Evolutionary conservation across 2,329 filamentous ascomycete species (phyloP).

Genomic region (Sarocladiaceae sp.): DNA sequence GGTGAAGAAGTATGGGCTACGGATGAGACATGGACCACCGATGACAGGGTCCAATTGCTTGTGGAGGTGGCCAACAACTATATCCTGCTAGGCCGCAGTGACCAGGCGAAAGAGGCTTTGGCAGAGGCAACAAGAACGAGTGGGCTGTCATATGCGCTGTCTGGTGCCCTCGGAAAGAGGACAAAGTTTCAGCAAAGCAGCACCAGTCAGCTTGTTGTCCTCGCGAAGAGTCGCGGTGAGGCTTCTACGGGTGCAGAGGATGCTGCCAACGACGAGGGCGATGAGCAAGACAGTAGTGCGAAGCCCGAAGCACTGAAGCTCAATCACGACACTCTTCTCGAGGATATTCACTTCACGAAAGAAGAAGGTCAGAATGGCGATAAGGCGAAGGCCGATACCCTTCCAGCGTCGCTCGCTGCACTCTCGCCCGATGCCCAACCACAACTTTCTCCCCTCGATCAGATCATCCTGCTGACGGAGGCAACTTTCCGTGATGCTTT

Average conservation of each 20-base stretch:
- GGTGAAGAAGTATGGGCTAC: slow-evolving; percentile 32
- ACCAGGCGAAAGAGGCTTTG: slow-evolving; percentile 68
- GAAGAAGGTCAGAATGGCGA: slow-evolving; percentile 36
- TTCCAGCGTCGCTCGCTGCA: slow-evolving; percentile 59
- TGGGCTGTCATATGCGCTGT: slow-evolving; percentile 77
- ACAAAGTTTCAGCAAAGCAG: slow-evolving; percentile 77
- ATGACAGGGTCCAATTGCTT: slow-evolving; percentile 65
- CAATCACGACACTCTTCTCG: slow-evolving; percentile 90
- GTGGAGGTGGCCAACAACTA: slow-evolving; percentile 80
- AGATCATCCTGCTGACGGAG: slow-evolving; percentile 85
- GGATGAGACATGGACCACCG: slow-evolving; percentile 32
- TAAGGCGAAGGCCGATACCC: slow-evolving; percentile 25
- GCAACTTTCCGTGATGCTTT: slow-evolving; percentile 84
- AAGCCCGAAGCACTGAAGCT: slow-evolving; percentile 69
- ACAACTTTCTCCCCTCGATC: slow-evolving; percentile 75
- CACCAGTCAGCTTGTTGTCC: slow-evolving; percentile 83
- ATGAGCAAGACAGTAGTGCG: slow-evolving; percentile 18
- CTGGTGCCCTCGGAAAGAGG: slow-evolving; percentile 80
- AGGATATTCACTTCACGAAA: slow-evolving; percentile 76
- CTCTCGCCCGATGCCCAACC: slow-evolving; percentile 79
- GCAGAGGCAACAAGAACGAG: slow-evolving; percentile 61
- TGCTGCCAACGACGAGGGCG: slow-evolving; percentile 13
- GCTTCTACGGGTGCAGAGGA: slow-evolving; percentile 19
- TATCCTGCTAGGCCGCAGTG: slow-evolving; percentile 78
- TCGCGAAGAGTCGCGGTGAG: slow-evolving; percentile 67